These are phyloP conservation scores for Protomyces pachydermus DNA, from an alignment of 1,139 yeast genomes.

Conservation along the genomic window DNA sequence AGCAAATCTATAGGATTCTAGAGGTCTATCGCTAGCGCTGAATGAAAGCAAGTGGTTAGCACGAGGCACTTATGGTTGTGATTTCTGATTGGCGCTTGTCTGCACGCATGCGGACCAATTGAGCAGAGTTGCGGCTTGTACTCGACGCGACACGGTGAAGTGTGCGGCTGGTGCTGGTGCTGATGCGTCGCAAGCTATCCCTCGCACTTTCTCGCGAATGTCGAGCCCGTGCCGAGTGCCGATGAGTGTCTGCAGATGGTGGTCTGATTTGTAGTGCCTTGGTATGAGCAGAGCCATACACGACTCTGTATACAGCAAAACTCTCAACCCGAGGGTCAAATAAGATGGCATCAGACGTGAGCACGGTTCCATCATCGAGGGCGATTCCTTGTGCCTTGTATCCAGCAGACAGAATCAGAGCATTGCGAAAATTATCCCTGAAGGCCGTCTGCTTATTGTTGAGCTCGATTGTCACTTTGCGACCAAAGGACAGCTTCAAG, in stretches of 20 bases:
- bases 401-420: conserved; percentile 6
- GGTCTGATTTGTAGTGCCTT: too few species aligned
- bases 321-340: conserved; percentile 2
- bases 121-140: neutral
- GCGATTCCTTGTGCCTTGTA: conserved; percentile 25
- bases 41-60: too few species aligned
- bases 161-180: conserved; percentile 5
- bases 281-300: neutral
- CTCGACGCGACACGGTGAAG: conserved; percentile 15
- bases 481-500: conserved; percentile 10
- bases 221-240: neutral
- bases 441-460: conserved; percentile 10
- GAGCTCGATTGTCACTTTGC: conserved; percentile 4
- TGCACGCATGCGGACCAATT: neutral
- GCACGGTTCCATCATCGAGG: conserved; percentile 15
- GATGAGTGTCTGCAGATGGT: too few species aligned
- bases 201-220: conserved; percentile 4
- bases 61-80: neutral
- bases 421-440: conserved; percentile 16
- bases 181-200: conserved; percentile 8
- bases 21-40: neutral
- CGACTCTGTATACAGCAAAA: conserved; percentile 2
- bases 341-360: conserved; percentile 9
- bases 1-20: neutral
- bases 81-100: neutral